These are phyloP conservation scores for Salix dunnii DNA, from an alignment of 345 rosid genomes.

Conservation along the genomic window DNA sequence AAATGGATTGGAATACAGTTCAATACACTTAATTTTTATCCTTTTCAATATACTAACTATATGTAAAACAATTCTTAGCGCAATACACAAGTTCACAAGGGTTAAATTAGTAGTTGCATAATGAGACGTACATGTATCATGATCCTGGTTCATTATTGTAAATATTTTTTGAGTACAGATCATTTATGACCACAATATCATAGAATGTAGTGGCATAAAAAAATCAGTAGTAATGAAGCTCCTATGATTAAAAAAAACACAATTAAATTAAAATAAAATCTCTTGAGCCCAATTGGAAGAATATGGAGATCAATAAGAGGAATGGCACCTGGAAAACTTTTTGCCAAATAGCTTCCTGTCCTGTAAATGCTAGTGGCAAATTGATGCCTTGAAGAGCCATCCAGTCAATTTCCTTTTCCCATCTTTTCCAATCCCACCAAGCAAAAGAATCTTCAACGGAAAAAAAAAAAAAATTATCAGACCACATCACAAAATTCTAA, in stretches of 20 bases:
- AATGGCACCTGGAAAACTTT: slow-evolving; percentile 56
- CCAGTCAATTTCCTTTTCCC: slow-evolving; percentile 81
- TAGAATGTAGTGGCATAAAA: neutral
- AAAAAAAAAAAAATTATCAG: slow-evolving; percentile 4
- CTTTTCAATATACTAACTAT: neutral
- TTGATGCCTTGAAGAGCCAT: slow-evolving; percentile 80
- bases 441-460: slow-evolving; percentile 64
- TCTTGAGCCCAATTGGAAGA: slow-evolving; percentile 3
- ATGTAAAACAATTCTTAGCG: neutral
- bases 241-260: neutral
- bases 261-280: too few relatives aligned
- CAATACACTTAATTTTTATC: neutral
- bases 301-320: slow-evolving; percentile 6
- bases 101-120: neutral
- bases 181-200: neutral
- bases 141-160: neutral
- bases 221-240: neutral
- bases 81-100: neutral
- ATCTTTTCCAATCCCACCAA: slow-evolving; percentile 81
- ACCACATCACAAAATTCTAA: neutral
- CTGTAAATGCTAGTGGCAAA: slow-evolving; percentile 69
- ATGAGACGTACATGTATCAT: neutral
- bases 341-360: slow-evolving; percentile 71
- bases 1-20: neutral
- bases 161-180: neutral